These are phyloP conservation scores for Hypoxylon sp. DNA, from an alignment of 2,329 filamentous ascomycete species.

Conservation along the genomic window DNA sequence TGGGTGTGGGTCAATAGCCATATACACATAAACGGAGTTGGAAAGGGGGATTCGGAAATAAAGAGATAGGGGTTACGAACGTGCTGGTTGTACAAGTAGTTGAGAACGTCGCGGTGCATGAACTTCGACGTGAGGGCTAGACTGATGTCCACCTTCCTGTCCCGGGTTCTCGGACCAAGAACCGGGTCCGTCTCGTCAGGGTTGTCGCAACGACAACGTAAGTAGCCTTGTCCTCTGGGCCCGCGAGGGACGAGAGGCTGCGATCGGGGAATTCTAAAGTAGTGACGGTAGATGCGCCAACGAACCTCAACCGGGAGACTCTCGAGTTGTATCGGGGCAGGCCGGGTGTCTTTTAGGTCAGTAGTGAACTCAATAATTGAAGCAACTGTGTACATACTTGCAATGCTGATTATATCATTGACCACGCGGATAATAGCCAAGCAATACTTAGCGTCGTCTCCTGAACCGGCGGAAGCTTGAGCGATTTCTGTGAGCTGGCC, in stretches of 20 bases:
- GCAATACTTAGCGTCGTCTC: background rate
- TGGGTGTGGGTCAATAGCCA: background rate
- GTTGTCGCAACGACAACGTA: background rate
- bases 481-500: background rate
- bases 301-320: background rate
- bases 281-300: background rate
- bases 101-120: background rate
- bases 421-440: background rate
- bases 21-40: background rate
- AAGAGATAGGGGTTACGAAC: background rate
- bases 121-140: background rate
- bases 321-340: background rate
- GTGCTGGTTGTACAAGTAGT: background rate
- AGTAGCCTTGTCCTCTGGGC: background rate
- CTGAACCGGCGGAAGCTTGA: background rate
- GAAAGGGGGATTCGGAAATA: background rate
- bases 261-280: background rate
- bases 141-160: background rate
- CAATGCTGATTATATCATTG: background rate
- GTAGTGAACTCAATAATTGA: background rate
- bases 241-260: background rate
- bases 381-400: background rate
- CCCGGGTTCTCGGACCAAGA: background rate
- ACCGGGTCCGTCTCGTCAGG: background rate
- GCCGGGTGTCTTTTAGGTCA: background rate